Evolutionary conservation across 441 rosid genomes (phyloP).

Genomic region (Pelargonium myrrhifolium): DNA sequence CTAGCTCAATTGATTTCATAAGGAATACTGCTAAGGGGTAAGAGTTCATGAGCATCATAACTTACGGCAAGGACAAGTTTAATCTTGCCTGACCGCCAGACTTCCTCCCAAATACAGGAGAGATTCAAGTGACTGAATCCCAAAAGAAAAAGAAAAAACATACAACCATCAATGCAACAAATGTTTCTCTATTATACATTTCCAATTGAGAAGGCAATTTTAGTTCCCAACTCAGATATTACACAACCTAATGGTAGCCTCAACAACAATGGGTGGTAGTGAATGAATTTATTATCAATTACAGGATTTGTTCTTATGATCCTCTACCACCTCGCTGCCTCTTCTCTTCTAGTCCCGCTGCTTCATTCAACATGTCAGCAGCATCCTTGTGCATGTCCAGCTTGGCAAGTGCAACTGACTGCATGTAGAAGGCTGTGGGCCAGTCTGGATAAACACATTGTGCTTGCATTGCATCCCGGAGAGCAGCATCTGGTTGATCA

Average conservation of each 20-base stretch:
- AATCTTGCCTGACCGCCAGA: too few relatives aligned
- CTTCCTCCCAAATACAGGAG: too few relatives aligned
- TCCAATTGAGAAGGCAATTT: slow-evolving; percentile 19
- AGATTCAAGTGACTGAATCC: too few relatives aligned
- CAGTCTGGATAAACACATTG: slow-evolving; percentile 54
- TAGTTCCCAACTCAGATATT: slow-evolving; percentile 33
- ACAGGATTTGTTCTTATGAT: slow-evolving; percentile 23
- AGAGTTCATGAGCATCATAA: too few relatives aligned
- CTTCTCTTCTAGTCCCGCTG: slow-evolving; percentile 57
- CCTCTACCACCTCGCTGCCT: slow-evolving; percentile 36
- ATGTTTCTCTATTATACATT: slow-evolving; percentile 13
- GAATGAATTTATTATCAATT: slow-evolving; percentile 6
- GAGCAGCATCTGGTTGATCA: slow-evolving; percentile 60
- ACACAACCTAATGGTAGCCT: slow-evolving; percentile 29
- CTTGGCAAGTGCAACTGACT: slow-evolving; percentile 76
- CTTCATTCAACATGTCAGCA: slow-evolving; percentile 69
- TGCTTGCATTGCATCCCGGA: slow-evolving; percentile 76
- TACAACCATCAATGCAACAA: slow-evolving; percentile 14
- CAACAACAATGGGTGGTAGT: slow-evolving; percentile 17
- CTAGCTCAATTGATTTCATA: too few relatives aligned
- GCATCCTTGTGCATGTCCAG: slow-evolving; percentile 72
- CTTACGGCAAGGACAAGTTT: too few relatives aligned
- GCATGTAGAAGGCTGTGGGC: slow-evolving; percentile 84
- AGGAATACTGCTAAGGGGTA: too few relatives aligned
- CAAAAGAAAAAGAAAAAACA: not conserved